Conservation (phyloP, 2,329 filamentous ascomycete genomes). For the Fusarium liriodendri region DNA sequence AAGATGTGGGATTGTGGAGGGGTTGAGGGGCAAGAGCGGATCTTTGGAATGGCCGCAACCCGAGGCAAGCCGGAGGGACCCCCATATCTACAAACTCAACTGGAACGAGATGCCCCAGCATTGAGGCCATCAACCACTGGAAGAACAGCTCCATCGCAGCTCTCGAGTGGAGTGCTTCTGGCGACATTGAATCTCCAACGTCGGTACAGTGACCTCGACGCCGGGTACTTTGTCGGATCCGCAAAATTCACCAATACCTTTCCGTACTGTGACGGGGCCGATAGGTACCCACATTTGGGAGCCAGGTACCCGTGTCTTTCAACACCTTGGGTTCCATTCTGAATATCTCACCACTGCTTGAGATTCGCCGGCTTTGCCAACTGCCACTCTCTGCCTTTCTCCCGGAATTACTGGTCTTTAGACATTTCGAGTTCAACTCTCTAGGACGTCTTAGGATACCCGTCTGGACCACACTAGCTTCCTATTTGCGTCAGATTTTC, state of each 20-base stretch:
- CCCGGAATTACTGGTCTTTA: not conserved
- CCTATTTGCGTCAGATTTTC: not conserved
- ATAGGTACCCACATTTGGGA: slow-evolving; percentile 27
- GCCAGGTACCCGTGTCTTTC: slow-evolving; percentile 22
- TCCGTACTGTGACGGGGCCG: not conserved
- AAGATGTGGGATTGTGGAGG: slow-evolving; percentile 2
- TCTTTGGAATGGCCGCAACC: slow-evolving; percentile 43
- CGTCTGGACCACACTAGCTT: not conserved
- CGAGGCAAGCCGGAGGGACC: slow-evolving; percentile 25
- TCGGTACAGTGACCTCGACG: slow-evolving; percentile 2
- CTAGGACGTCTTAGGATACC: not conserved
- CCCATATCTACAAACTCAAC: not conserved
- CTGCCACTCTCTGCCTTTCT: slow-evolving; percentile 1
- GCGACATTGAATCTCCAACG: not conserved
- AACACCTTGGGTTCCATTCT: slow-evolving; percentile 11
- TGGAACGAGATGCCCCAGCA: not conserved
- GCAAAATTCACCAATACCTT: slow-evolving; percentile 8
- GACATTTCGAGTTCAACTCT: not conserved
- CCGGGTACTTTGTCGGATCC: slow-evolving; percentile 6
- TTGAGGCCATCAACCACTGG: not conserved
- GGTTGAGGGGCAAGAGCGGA: slow-evolving; percentile 33
- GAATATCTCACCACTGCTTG: slow-evolving; percentile 30
- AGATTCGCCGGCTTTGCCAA: slow-evolving; percentile 13
- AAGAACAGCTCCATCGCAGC: not conserved
- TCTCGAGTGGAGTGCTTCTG: not conserved